Base-by-base conservation (phyloP, 75 land plant genomes). In the Sequoia sempervirens region DNA sequence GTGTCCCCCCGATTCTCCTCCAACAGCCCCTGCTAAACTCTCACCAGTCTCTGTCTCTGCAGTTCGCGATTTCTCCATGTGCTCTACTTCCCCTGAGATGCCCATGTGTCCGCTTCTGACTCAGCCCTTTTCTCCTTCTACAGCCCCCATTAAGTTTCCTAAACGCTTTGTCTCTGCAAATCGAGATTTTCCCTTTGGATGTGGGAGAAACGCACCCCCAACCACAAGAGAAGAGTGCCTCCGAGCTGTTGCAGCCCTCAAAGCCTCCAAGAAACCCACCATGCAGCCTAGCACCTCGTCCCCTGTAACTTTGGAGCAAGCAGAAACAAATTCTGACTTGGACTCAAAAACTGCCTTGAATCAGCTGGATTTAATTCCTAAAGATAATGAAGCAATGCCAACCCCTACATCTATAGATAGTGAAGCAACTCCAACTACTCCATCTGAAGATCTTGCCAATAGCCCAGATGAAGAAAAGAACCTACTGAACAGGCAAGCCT, bases 101-200 rank as follows among this genome's bases (percentile, higher is more conserved):
- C 66, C 26, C 66, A 61, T 61, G 66, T 61, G 66, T 61, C 66
- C 66, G n/a, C 66, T 61, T 61, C 66, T 61, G 66, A 61, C 66
- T 23, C 66, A 61, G 66, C 66, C 66, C 26, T 20, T 23, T 3
- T 61, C 66, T 61, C 66, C 66, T 61, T 61, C 76, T 7, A 74
- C 76, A 2, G 76, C 76, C 5, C 40, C 76, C 17, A 80, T 45
- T 20, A 40, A 26, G 18, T 80, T 45, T 68, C 88, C 85, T 64
- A 30, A 74, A 73, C 86, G 88, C 10, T 88, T 56, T 66, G 89
- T 91, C 7, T 90, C 87, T 12, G 93, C 89, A 32, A 66, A 84
- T 82, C 89, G 94, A 17, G 85, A 91, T 73, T 92, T 90, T 73
- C 91, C 91, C 37, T 79, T 73, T 5, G 88, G 87, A 1, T 92